These are phyloP conservation scores for Globisporangium acanthophoron DNA, from an alignment of 352 stramenopile genomes.

Conservation along the genomic window DNA sequence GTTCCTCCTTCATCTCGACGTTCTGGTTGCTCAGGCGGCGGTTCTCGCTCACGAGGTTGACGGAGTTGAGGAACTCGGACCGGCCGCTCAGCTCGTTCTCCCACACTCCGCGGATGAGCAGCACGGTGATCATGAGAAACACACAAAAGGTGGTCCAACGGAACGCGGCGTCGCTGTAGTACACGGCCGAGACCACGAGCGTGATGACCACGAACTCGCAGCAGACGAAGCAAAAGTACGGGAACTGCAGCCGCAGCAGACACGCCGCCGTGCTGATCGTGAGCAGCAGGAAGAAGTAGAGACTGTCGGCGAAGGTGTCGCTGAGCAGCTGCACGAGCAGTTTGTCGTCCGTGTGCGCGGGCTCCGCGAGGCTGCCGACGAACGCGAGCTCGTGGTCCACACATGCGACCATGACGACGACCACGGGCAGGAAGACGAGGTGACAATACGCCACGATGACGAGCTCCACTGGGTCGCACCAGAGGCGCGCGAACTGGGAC, in stretches of 20 bases:
- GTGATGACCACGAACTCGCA: conserved; percentile 33
- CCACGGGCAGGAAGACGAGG: conserved; percentile 27
- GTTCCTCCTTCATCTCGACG: conserved; percentile 61
- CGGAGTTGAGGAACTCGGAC: conserved; percentile 46
- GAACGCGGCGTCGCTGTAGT: conserved; percentile 13
- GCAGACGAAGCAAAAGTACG: conserved; percentile 35
- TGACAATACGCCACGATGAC: conserved; percentile 42
- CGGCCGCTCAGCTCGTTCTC: conserved; percentile 41
- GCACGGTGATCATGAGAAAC: conserved; percentile 27
- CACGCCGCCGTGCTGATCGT: conserved; percentile 27
- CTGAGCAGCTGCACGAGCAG: conserved; percentile 23
- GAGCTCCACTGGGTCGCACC: conserved; percentile 36
- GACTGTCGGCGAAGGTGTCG: conserved; percentile 26
- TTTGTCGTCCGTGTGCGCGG: neutral
- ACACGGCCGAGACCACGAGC: conserved; percentile 20
- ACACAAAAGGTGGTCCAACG: conserved; percentile 24
- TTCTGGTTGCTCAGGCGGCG: conserved; percentile 59
- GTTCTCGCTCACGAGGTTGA: conserved; percentile 48
- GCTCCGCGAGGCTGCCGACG: neutral
- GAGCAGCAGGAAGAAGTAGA: conserved; percentile 46
- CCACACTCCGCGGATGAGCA: conserved; percentile 34
- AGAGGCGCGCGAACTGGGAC: conserved; percentile 24
- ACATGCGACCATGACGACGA: conserved; percentile 26
- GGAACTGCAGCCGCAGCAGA: conserved; percentile 50
- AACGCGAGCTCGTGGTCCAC: conserved; percentile 30